Base-by-base conservation (phyloP, 768 basidiomycete species). In the Suillus bovinus region DNA sequence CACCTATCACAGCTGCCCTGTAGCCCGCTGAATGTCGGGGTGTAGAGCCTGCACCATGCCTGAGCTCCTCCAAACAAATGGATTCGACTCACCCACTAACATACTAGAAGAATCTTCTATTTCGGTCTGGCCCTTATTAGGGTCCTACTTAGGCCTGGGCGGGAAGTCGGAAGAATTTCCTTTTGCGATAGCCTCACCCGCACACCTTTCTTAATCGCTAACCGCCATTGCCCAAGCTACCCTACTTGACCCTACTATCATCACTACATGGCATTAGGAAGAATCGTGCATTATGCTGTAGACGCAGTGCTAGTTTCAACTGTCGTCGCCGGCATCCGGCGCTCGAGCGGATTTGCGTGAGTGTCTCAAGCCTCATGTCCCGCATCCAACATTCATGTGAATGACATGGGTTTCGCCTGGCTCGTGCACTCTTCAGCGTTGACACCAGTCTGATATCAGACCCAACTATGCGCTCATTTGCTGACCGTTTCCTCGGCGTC, bases 291-390 rank as follows among this genome's bases (percentile, higher is more conserved):
- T 74, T 94, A 91, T 68, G 84, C 90, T 29, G 77, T 91, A 52
- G 96, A 98, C 71, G 91, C 89, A 16, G 84, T 93, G 58, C 81
- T 98, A 38, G 67, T 98, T 41, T 95, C 95, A 17, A 93, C 96
- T 14, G 84, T 98, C 8, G 76, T 96, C 44, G 96, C 96, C 42
- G 96, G 96, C 34, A 88, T 99, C 63, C 88, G 88, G 73, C 87
- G 93, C 63, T 89, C 94, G 20, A 96, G 90, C 63, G 96, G 96
- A 39, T 94, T 94, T 78, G 77, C 84, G 96, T 97, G 72, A 76
- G 94, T 88, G 36, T 22, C 56, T 34, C 49, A 29, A 56, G 42
- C 39, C 58, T 53, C 66, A 44, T 59, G 64, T 53, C 54, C 50
- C 33, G 6, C 20, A 58, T 34, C 14, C 47, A 46, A 47, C 7